Evolutionary conservation across 2,329 filamentous ascomycete species (phyloP).

Genomic region (Exophiala sideris): DNA sequence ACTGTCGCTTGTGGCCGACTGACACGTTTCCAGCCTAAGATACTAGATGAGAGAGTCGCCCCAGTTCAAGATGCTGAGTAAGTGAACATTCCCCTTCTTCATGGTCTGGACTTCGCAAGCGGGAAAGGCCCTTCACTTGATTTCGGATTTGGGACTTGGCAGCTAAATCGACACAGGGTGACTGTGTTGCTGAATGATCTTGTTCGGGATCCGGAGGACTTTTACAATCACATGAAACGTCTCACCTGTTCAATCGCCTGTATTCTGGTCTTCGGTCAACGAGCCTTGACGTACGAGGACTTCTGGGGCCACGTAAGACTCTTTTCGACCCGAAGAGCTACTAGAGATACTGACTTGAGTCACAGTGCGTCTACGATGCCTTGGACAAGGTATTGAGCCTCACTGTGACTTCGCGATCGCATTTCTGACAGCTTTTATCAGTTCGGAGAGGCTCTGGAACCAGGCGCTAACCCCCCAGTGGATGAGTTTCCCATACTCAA

Average conservation of each 20-base stretch:
- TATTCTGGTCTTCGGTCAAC: constrained; percentile 50
- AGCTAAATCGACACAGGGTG: neutral
- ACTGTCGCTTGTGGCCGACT: too few species aligned
- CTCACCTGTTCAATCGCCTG: constrained; percentile 44
- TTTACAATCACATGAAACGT: constrained; percentile 6
- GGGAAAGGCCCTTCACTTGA: too few species aligned
- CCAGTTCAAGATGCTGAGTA: constrained; percentile 47
- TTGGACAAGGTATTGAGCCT: constrained; percentile 7
- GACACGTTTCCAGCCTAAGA: too few species aligned
- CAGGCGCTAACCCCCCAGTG: constrained; percentile 48
- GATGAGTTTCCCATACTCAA: constrained; percentile 46
- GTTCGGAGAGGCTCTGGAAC: constrained; percentile 8
- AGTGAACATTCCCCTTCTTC: constrained; percentile 44
- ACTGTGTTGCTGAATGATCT: constrained; percentile 9
- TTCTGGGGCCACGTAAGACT: constrained; percentile 10
- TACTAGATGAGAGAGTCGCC: constrained; percentile 41
- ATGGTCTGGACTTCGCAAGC: neutral
- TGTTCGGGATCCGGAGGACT: constrained; percentile 5
- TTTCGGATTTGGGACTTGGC: too few species aligned
- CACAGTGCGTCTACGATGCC: constrained; percentile 3
- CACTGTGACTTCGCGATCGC: neutral
- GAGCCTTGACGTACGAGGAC: constrained; percentile 32
- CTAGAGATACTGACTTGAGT: neutral
- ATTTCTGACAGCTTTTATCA: constrained; percentile 37
- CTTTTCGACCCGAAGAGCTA: neutral